These are phyloP conservation scores for Lentinula edodes DNA, from an alignment of 768 basidiomycete species.

Conservation along the genomic window DNA sequence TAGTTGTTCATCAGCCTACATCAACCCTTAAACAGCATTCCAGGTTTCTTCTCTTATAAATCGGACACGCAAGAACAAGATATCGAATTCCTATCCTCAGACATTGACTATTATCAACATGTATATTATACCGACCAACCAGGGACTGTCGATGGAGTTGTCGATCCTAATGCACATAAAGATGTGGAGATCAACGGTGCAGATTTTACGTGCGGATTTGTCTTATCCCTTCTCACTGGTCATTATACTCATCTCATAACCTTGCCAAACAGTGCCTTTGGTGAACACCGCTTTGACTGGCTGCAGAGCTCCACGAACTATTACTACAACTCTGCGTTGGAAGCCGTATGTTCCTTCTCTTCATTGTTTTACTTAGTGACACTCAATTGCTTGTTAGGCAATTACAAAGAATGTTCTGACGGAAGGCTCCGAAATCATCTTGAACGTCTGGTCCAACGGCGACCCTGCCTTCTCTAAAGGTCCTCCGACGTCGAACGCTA, in stretches of 20 bases:
- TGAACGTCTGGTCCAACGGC: slow-evolving; percentile 13
- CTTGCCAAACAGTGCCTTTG: slow-evolving; percentile 9
- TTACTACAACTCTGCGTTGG: slow-evolving; percentile 7
- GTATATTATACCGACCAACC: slow-evolving; percentile 14
- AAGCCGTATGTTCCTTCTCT: slow-evolving; percentile 2
- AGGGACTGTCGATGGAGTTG: slow-evolving; percentile 6
- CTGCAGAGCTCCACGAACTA: slow-evolving; percentile 7
- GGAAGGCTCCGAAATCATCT: slow-evolving; percentile 7
- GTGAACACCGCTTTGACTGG: slow-evolving; percentile 15
- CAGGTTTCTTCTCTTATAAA: slow-evolving; percentile 13
- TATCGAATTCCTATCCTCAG: slow-evolving; percentile 14
- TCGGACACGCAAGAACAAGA: slow-evolving; percentile 14
- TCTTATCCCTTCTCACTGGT: neutral
- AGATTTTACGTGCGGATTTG: slow-evolving; percentile 12
- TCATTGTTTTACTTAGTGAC: neutral
- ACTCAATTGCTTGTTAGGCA: neutral
- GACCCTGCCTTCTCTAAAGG: slow-evolving; percentile 11
- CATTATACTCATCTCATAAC: too few species aligned
- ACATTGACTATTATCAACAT: slow-evolving; percentile 12
- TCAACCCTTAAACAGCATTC: neutral
- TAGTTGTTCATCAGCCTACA: neutral
- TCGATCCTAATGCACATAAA: slow-evolving; percentile 9
- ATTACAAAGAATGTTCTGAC: slow-evolving; percentile 12
- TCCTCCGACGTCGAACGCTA: slow-evolving; percentile 11
- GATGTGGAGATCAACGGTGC: slow-evolving; percentile 12